Evolutionary conservation across 2,329 filamentous ascomycete genomes (phyloP), one percentile per base, ranked within the genome.

Genomic region (Apiospora saccharicola): DNA sequence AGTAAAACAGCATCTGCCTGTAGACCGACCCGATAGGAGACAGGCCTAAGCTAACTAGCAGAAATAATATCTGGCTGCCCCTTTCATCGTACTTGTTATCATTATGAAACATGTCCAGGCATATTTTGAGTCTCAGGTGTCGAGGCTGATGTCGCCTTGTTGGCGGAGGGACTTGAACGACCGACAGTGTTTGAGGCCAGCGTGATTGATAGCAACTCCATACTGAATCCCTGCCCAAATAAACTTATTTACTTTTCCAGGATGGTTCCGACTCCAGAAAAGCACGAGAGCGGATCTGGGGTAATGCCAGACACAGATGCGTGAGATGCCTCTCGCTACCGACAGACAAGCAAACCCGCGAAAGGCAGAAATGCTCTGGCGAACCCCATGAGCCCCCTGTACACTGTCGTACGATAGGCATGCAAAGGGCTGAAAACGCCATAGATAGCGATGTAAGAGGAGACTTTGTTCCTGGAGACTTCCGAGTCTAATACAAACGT

Each of bases 241-340:
- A 64, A 1, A 64, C 57, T 64, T 41, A 14, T 7, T 64, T 41
- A 10, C 19, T 64, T 64, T 34, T 30, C 53, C 53, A 61, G 30
- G 8, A 30, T 61, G 30, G n/a, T 64, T 12, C 57, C 30, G 22
- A n/a, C 22, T n/a, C 57, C 30, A 37, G 19, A 41, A 64, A 64
- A 64, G 57, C 57, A 64, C 57, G 57, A 64, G 57, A 64, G 57
- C 57, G 57, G 57, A 64, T 64, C 57, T 41, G 57, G 57, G 57
- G 57, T 61, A 64, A n/a, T 64, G 34, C 57, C 19, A 22, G 30
- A 64, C 34, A 64, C 34, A 64, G 57, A 41, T 64, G 57, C 30
- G 57, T 34, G 57, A 64, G 19, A 41, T 64, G 57, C 57, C 41
- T 41, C 34, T 64, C 57, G 57, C 57, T 64, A 64, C 57, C 57